Evolutionary conservation across 805 yeast species (phyloP).

Genomic region (Debaryomyces tyrocola): DNA sequence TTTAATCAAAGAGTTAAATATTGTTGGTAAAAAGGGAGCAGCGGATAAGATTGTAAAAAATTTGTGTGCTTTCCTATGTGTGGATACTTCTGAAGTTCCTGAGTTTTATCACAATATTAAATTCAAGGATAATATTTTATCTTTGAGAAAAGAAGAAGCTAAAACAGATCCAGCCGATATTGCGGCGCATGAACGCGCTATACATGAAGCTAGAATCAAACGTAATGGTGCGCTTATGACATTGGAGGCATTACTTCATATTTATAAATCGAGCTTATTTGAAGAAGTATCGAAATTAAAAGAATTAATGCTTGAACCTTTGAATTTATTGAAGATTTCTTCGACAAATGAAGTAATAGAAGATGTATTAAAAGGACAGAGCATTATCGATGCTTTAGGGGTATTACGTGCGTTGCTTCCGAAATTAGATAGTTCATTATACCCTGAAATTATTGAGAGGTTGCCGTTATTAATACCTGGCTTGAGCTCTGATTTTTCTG

Average conservation of each 20-base stretch:
- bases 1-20: slow-evolving; percentile 60
- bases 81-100: slow-evolving; percentile 94
- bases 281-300: slow-evolving; percentile 64
- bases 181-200: slow-evolving; percentile 58
- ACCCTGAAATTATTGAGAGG: slow-evolving; percentile 46
- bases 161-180: slow-evolving; percentile 60
- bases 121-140: slow-evolving; percentile 57
- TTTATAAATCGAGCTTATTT: slow-evolving; percentile 58
- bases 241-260: slow-evolving; percentile 55
- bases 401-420: slow-evolving; percentile 74
- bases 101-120: slow-evolving; percentile 71
- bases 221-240: slow-evolving; percentile 81
- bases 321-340: slow-evolving; percentile 38
- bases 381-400: slow-evolving; percentile 83
- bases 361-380: slow-evolving; percentile 64
- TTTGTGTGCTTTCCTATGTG: slow-evolving; percentile 89
- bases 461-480: slow-evolving; percentile 49
- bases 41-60: slow-evolving; percentile 89
- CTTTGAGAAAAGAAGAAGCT: slow-evolving; percentile 78
- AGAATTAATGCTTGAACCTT: slow-evolving; percentile 64
- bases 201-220: slow-evolving; percentile 74
- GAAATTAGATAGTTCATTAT: slow-evolving; percentile 49
- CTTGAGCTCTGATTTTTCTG: slow-evolving; percentile 71
- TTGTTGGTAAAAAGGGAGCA: slow-evolving; percentile 62
- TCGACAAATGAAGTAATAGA: slow-evolving; percentile 28